Evolutionary conservation across 2,329 filamentous ascomycete genomes (phyloP).

Genomic region (Cladophialophora chaetospira): DNA sequence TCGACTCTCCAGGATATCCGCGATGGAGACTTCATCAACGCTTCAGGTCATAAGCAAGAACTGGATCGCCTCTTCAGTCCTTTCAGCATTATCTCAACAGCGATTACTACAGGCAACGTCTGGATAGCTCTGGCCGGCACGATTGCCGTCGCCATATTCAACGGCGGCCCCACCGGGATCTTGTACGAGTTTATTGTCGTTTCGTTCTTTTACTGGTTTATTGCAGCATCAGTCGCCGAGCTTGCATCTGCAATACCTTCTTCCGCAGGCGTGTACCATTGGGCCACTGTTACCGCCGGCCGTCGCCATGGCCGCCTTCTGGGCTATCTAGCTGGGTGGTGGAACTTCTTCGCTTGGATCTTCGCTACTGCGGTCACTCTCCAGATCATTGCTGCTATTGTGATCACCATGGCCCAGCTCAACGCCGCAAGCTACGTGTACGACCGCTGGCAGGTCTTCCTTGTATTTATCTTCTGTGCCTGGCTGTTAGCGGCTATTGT

Average conservation of each 20-base stretch:
- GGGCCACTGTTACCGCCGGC: slow-evolving; percentile 62
- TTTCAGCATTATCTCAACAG: slow-evolving; percentile 60
- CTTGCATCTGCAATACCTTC: slow-evolving; percentile 63
- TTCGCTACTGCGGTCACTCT: slow-evolving; percentile 54
- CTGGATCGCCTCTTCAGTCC: slow-evolving; percentile 64
- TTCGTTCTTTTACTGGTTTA: slow-evolving; percentile 58
- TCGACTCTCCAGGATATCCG: not conserved
- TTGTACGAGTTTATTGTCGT: slow-evolving; percentile 61
- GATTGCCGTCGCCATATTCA: slow-evolving; percentile 39
- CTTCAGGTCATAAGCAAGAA: slow-evolving; percentile 65
- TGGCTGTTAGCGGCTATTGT: slow-evolving; percentile 20
- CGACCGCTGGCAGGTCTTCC: slow-evolving; percentile 62
- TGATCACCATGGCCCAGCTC: slow-evolving; percentile 45
- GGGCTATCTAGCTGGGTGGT: slow-evolving; percentile 49
- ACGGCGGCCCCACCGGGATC: slow-evolving; percentile 63
- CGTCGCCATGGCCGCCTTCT: slow-evolving; percentile 51
- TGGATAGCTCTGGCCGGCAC: slow-evolving; percentile 67
- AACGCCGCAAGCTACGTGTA: slow-evolving; percentile 8
- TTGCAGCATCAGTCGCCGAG: slow-evolving; percentile 62
- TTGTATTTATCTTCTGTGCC: slow-evolving; percentile 53
- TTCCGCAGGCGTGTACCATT: slow-evolving; percentile 63
- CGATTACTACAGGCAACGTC: slow-evolving; percentile 64
- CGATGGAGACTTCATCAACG: slow-evolving; percentile 51
- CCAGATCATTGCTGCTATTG: slow-evolving; percentile 47
- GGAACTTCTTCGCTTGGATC: slow-evolving; percentile 56